Conservation (phyloP, 2,329 filamentous ascomycete species). For the Drechslerella dactyloides region DNA sequence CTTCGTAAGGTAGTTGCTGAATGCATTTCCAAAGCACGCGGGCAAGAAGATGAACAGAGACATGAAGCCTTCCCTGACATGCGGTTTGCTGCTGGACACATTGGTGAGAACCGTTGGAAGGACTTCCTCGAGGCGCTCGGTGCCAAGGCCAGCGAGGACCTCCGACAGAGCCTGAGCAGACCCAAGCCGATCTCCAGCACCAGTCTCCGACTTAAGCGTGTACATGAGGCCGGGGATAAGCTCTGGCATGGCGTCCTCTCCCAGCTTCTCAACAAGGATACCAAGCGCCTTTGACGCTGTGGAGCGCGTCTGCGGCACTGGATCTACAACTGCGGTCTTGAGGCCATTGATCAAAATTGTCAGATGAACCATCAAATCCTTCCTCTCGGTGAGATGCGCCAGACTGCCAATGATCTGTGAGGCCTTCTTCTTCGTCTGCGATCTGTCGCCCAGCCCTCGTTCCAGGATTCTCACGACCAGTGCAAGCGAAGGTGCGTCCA, state of each 20-base stretch:
- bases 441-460: constrained; percentile 86
- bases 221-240: constrained; percentile 98
- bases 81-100: constrained; percentile 84
- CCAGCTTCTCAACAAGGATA: constrained; percentile 96
- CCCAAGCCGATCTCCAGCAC: constrained; percentile 91
- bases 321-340: constrained; percentile 87
- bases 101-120: constrained; percentile 96
- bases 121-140: constrained; percentile 89
- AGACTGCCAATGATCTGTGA: constrained; percentile 97
- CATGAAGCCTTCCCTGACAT: constrained; percentile 98
- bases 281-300: constrained; percentile 95
- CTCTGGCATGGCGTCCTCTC: constrained; percentile 93
- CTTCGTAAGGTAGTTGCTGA: constrained; percentile 90
- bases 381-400: constrained; percentile 94
- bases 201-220: constrained; percentile 94
- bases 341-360: constrained; percentile 91
- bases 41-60: constrained; percentile 98
- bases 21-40: constrained; percentile 98
- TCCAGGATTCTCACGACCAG: constrained; percentile 94
- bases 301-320: constrained; percentile 92
- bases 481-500: constrained; percentile 95
- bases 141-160: constrained; percentile 92
- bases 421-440: constrained; percentile 93
- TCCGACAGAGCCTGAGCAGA: constrained; percentile 96
- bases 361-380: constrained; percentile 87